These are phyloP conservation scores for Lignosus rhinocerotis DNA, from an alignment of 1,284 basidiomycete genomes.

Conservation along the genomic window DNA sequence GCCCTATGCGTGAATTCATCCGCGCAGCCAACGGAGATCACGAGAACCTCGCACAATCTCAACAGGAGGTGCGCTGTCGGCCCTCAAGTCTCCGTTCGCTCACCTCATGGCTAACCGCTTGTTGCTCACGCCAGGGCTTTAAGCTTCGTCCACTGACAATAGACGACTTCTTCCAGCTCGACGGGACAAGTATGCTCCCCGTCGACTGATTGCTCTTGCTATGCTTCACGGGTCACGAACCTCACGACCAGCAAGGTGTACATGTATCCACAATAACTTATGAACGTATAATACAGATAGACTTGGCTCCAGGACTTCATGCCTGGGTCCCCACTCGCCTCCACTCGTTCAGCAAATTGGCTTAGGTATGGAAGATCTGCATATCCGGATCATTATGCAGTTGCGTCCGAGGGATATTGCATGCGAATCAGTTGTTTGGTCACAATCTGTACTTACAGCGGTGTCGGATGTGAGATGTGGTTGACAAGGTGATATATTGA, in stretches of 20 bases:
- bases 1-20: slow-evolving; percentile 88
- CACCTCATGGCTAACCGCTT: neutral
- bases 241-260: slow-evolving; percentile 11
- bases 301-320: neutral
- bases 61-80: slow-evolving; percentile 49
- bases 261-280: slow-evolving; percentile 12
- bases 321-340: neutral
- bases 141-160: slow-evolving; percentile 69
- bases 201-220: slow-evolving; percentile 5
- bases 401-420: neutral
- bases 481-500: too few species aligned
- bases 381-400: neutral
- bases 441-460: too few species aligned
- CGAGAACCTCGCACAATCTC: slow-evolving; percentile 51
- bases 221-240: neutral
- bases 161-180: slow-evolving; percentile 69
- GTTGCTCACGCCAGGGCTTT: slow-evolving; percentile 57
- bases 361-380: neutral
- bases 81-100: neutral
- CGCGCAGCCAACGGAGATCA: slow-evolving; percentile 56
- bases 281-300: slow-evolving; percentile 6
- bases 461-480: too few species aligned
- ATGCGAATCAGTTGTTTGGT: too few species aligned
- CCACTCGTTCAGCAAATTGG: neutral
- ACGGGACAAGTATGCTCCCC: slow-evolving; percentile 39